Evolutionary conservation across 2,329 filamentous ascomycete species (phyloP).

Genomic region (Neopestalotiopsis clavispora): DNA sequence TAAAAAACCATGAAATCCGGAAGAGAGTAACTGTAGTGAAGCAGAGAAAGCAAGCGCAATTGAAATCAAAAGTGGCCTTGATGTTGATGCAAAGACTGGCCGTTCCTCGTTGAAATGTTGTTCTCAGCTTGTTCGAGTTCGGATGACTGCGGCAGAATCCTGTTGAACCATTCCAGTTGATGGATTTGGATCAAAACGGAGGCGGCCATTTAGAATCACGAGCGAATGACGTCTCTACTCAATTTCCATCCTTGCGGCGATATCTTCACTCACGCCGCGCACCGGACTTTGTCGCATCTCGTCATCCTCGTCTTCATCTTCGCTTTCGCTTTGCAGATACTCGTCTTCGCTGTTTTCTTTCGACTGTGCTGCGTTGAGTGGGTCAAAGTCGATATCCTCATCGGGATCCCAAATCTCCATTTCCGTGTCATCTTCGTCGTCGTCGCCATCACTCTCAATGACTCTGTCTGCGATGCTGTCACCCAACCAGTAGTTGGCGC

Average conservation of each 20-base stretch:
- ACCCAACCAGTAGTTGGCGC: conserved; percentile 87
- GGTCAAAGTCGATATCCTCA: conserved; percentile 61
- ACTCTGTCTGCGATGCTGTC: conserved; percentile 60
- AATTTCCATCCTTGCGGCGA: conserved; percentile 67
- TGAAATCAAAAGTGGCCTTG: neutral
- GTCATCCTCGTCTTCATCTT: conserved; percentile 42
- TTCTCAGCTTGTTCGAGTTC: neutral
- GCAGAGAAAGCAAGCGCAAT: neutral
- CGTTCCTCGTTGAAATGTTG: neutral
- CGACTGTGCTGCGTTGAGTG: conserved; percentile 55
- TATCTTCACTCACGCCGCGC: conserved; percentile 66
- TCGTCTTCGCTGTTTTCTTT: conserved; percentile 49
- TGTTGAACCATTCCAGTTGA: neutral
- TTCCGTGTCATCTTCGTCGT: conserved; percentile 52
- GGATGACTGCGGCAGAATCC: neutral
- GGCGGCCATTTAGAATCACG: neutral
- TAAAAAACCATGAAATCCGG: neutral
- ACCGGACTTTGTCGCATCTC: conserved; percentile 48
- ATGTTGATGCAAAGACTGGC: neutral
- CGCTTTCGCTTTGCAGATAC: conserved; percentile 46
- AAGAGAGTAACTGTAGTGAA: neutral
- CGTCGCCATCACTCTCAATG: conserved; percentile 49
- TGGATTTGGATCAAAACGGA: neutral
- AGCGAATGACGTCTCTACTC: conserved; percentile 35
- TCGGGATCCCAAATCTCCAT: conserved; percentile 60